These are phyloP conservation scores for Claviceps capensis DNA, from an alignment of 2,329 filamentous ascomycete genomes.

Conservation along the genomic window DNA sequence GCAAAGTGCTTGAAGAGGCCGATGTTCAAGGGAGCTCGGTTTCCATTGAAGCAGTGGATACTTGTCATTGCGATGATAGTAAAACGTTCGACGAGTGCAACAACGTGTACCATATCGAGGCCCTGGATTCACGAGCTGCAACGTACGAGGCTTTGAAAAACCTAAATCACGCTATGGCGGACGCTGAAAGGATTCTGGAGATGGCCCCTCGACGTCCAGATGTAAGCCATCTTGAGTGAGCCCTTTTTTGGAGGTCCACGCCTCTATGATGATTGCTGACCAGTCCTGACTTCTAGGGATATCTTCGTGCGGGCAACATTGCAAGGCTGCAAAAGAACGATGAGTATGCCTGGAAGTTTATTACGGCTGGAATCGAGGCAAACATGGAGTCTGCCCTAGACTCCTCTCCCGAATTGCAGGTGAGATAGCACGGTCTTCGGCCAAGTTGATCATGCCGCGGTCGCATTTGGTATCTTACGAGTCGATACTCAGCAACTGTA, in stretches of 20 bases:
- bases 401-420: slow-evolving; percentile 21
- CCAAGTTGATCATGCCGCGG: neutral
- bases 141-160: slow-evolving; percentile 25
- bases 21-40: slow-evolving; percentile 20
- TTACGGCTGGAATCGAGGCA: slow-evolving; percentile 24
- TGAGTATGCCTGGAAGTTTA: slow-evolving; percentile 26
- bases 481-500: too few species aligned
- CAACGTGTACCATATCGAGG: slow-evolving; percentile 23
- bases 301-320: slow-evolving; percentile 27
- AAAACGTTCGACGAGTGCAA: slow-evolving; percentile 19
- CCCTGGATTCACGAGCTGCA: slow-evolving; percentile 27
- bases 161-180: slow-evolving; percentile 22
- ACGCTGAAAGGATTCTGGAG: slow-evolving; percentile 31
- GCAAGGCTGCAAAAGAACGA: slow-evolving; percentile 23
- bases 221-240: slow-evolving; percentile 13
- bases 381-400: slow-evolving; percentile 12
- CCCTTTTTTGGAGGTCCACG: too few species aligned
- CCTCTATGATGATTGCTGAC: too few species aligned
- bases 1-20: slow-evolving; percentile 19
- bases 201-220: slow-evolving; percentile 27
- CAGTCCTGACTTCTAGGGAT: slow-evolving; percentile 18
- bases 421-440: slow-evolving; percentile 6
- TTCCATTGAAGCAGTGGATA: slow-evolving; percentile 27
- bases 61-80: slow-evolving; percentile 22
- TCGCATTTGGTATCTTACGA: neutral